Evolutionary conservation across 2,329 filamentous ascomycete genomes (phyloP).

Genomic region (Bipolaris gigantea): DNA sequence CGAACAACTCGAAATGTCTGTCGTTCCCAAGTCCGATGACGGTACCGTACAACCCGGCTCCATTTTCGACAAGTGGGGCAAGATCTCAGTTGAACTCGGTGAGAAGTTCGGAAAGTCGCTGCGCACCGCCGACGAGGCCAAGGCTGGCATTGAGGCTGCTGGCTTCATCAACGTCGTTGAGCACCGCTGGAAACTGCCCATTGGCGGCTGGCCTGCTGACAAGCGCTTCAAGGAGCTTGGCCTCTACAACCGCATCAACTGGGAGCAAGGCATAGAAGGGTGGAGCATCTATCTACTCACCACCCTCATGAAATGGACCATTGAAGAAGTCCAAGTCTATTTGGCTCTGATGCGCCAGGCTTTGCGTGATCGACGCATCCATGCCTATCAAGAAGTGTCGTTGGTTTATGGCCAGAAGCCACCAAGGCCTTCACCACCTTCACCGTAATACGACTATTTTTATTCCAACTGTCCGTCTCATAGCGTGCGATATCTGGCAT

Average conservation of each 20-base stretch:
- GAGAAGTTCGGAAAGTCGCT: constrained; percentile 41
- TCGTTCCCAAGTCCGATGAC: constrained; percentile 31
- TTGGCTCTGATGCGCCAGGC: constrained; percentile 32
- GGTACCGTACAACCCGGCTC: constrained; percentile 25
- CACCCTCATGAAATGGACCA: constrained; percentile 42
- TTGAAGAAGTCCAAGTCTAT: constrained; percentile 51
- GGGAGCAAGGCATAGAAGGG: constrained; percentile 34
- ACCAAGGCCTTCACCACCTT: background rate
- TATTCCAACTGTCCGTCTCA: background rate
- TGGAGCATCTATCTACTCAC: constrained; percentile 31
- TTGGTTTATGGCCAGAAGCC: constrained; percentile 26
- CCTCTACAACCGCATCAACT: constrained; percentile 31
- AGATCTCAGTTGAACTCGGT: constrained; percentile 32
- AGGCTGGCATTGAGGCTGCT: constrained; percentile 52
- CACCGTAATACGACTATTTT: background rate
- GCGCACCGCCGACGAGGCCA: constrained; percentile 43
- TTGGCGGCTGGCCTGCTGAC: constrained; percentile 30
- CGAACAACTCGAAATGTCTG: constrained; percentile 32
- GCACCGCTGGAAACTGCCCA: constrained; percentile 43
- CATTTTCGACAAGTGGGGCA: constrained; percentile 31
- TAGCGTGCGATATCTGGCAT: background rate
- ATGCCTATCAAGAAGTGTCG: constrained; percentile 33
- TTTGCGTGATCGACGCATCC: constrained; percentile 30
- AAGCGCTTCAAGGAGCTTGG: constrained; percentile 57
- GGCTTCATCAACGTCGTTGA: constrained; percentile 59